These are phyloP conservation scores for Penicillium cinerascens DNA, from an alignment of 495 filamentous ascomycete genomes.

Conservation along the genomic window DNA sequence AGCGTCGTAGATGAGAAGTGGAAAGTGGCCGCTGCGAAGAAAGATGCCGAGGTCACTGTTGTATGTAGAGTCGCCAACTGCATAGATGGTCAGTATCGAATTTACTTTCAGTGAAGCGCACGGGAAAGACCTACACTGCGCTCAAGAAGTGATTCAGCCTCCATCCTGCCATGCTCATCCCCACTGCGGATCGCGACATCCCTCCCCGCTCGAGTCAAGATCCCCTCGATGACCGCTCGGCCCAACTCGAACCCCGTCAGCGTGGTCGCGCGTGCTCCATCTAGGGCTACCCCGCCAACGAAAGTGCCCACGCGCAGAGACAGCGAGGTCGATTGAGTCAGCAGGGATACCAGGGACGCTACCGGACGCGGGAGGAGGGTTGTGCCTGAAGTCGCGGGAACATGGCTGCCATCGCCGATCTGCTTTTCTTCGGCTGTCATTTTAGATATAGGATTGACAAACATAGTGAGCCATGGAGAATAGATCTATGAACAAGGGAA, in stretches of 20 bases:
- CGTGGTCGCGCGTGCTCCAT: constrained; percentile 64
- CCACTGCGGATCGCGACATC: constrained; percentile 57
- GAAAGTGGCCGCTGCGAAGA: constrained; percentile 68
- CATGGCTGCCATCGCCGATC: constrained; percentile 21
- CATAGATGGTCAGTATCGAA: constrained; percentile 4
- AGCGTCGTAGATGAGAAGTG: constrained; percentile 63
- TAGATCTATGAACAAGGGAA: not conserved
- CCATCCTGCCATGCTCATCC: constrained; percentile 54
- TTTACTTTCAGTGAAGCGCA: not conserved
- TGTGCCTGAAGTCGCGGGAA: constrained; percentile 38
- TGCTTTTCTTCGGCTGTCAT: constrained; percentile 6
- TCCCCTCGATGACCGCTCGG: constrained; percentile 61
- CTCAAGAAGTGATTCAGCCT: constrained; percentile 61
- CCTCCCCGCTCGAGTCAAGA: constrained; percentile 63
- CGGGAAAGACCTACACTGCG: constrained; percentile 43
- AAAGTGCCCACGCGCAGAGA: constrained; percentile 67
- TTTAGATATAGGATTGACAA: constrained; percentile 9
- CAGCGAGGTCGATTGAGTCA: constrained; percentile 65
- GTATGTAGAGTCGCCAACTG: constrained; percentile 58
- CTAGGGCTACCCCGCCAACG: constrained; percentile 61
- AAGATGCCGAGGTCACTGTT: constrained; percentile 61
- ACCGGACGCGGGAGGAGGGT: constrained; percentile 66
- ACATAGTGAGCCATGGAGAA: constrained; percentile 30
- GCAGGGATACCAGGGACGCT: constrained; percentile 65
- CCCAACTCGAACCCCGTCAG: constrained; percentile 67